Base-by-base conservation (phyloP, 768 basidiomycete genomes). In the Melanogaster broomeanus region DNA sequence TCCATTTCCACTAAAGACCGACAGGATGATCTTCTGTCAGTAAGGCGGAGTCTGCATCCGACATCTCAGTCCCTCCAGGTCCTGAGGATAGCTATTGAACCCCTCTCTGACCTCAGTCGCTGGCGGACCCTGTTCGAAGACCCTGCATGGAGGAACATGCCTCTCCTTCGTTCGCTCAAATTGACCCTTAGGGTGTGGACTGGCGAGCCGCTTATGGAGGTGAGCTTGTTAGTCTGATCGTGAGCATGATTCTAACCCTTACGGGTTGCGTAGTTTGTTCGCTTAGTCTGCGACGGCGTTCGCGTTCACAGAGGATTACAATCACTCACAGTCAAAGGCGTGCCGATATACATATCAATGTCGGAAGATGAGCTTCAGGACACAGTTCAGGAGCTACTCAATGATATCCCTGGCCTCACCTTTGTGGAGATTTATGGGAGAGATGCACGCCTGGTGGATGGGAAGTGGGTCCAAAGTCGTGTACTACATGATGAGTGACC, bases 101-200 rank as follows among this genome's bases (percentile, higher is more conserved):
- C 12, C 15, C 3, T 6, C 9, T 30, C 31, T 13, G 13, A 15
- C 31, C 10, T 10, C 31, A 5, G 25, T 8, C n/a, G n/a, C n/a
- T n/a, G n/a, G n/a, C n/a, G n/a, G n/a, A 3, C 2, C 2, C 45
- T 49, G 4, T 50, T 61, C 21, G 19, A 35, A 12, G 19, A 47
- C 16, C 42, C 22, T 3, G n/a, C 10, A 1, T 49, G 55, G 55
- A 28, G 12, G 37, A 51, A 39, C 2, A 21, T 53, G 5, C 33
- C 45, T 25, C 21, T 33, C 11, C 47, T 61, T 42, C 45, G 42
- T 38, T 61, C 59, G 30, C 33, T 61, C n/a, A 42, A 31, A 13
- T 22, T 57, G 21, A 5, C 12, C 10, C 11, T 1, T 3, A 13
- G 6, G 13, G 2, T 6, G 2, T 12, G 4, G 2, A 11, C 31